phyloP scores from a whole-genome alignment of 768 basidiomycete species.

The Amylocystis lapponica region DNA sequence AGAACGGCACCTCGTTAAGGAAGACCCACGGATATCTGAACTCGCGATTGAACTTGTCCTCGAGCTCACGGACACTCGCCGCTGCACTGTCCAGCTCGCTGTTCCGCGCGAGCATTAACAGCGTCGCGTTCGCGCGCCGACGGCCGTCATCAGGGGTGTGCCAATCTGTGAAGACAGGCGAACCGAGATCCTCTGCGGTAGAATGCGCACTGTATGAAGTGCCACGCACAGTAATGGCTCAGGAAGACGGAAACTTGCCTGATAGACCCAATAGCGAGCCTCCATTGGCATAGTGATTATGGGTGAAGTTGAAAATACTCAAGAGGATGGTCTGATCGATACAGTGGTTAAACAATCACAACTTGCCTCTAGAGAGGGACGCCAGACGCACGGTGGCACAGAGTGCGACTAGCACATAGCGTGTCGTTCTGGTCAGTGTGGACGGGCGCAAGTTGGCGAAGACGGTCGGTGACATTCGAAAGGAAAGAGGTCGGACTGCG shows the following conservation, averaged over 20 bases:
- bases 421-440: not conserved
- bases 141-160: too few relatives aligned
- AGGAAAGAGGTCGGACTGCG: too few relatives aligned
- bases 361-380: too few relatives aligned
- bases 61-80: constrained; percentile 66
- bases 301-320: not conserved
- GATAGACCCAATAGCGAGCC: too few relatives aligned
- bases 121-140: constrained; percentile 26
- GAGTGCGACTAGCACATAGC: not conserved
- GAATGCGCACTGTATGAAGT: too few relatives aligned
- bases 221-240: too few relatives aligned
- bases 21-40: constrained; percentile 85
- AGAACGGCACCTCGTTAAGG: constrained; percentile 80
- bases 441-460: not conserved
- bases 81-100: constrained; percentile 51
- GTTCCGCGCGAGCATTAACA: constrained; percentile 57
- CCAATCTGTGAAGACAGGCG: too few relatives aligned
- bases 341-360: too few relatives aligned
- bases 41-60: constrained; percentile 80
- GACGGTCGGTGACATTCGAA: too few relatives aligned
- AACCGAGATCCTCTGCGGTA: too few relatives aligned
- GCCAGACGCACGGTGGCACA: not conserved
- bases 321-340: not conserved
- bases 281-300: not conserved
- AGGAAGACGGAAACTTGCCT: too few relatives aligned